Conservation (phyloP, 2,329 filamentous ascomycete species). For the Xylariaceae sp. region DNA sequence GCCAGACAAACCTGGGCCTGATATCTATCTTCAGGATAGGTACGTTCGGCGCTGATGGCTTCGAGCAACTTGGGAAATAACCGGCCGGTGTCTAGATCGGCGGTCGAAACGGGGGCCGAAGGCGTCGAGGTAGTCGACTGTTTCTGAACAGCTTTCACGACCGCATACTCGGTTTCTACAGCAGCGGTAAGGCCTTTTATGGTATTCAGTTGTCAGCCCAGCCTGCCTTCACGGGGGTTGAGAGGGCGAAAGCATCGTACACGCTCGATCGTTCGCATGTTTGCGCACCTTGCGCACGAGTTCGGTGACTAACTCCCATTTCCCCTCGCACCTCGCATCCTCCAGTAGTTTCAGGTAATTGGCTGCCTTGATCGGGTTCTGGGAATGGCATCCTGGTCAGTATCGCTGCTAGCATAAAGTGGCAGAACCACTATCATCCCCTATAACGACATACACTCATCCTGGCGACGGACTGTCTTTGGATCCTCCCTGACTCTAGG, state of each 20-base stretch:
- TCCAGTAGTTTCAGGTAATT: conserved; percentile 81
- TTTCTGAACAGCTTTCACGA: conserved; percentile 51
- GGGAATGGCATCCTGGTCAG: conserved; percentile 19
- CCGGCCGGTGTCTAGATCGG: conserved; percentile 42
- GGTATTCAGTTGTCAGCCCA: conserved; percentile 17
- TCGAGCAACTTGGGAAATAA: conserved; percentile 48
- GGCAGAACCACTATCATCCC: not conserved
- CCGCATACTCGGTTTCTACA: conserved; percentile 62
- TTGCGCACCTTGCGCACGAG: conserved; percentile 90
- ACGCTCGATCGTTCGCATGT: conserved; percentile 78
- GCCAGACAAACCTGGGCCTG: conserved; percentile 79
- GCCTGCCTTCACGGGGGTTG: conserved; percentile 7
- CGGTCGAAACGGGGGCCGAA: conserved; percentile 38
- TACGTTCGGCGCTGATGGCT: conserved; percentile 54
- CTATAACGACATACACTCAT: conserved; percentile 29
- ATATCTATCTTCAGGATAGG: conserved; percentile 55
- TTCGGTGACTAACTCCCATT: conserved; percentile 83
- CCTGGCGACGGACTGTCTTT: conserved; percentile 19
- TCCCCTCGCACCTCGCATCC: conserved; percentile 77
- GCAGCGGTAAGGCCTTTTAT: conserved; percentile 61
- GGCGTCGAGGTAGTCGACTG: conserved; percentile 35
- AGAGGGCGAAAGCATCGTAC: conserved; percentile 48
- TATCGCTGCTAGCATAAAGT: not conserved
- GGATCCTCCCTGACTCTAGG: conserved; percentile 18
- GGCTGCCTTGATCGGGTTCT: conserved; percentile 67